Base-by-base conservation (phyloP, 805 yeast genomes). In the Lipomyces orientalis region DNA sequence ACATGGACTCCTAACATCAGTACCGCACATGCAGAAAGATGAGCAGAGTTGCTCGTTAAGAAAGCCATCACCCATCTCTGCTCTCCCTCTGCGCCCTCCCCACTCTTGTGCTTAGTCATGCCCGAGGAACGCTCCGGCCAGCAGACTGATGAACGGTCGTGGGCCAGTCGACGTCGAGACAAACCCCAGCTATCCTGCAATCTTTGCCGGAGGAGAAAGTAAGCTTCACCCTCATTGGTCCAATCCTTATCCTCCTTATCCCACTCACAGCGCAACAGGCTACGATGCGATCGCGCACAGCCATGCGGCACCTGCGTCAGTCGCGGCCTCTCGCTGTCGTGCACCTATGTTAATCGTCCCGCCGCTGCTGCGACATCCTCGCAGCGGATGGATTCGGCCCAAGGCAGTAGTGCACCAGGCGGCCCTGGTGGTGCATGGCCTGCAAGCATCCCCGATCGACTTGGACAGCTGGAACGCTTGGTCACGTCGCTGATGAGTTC, bases 261-360 rank as follows among this genome's bases (percentile, higher is more conserved):
- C n/a, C n/a, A n/a, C n/a, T n/a, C n/a, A n/a, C n/a, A n/a, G n/a
- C n/a, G n/a, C n/a, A n/a, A 25, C 16, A 51, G 54, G n/a, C 74
- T 77, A 22, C 75, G 74, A 57, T 78, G 80, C 61, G 77, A 77
- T 58, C 72, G 78, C 10, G 73, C 73, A 35, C 75, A 73, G 62
- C 80, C 80, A 0, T 78, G 80, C 62, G 70, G 73, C 7, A 75
- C 71, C 55, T 78, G 80, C 63, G 64, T 73, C 46, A 70, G 71
- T 65, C 74, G 75, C 25, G 74, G 74, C 62, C 19, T 70, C 72
- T 58, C 69, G 66, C 35, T 70, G 66, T 61, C 55, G 61, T 37
- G 66, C 57, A 31, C 61, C 34, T 62, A 57, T 22, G 64, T 57
- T 9, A 14, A 43, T 7, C 61, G 54, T 55, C 25, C 61, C 54